Evolutionary conservation across 31 red algal genomes (phyloP), one percentile per base, ranked within the genome.

Genomic region (Endocladia muricata): DNA sequence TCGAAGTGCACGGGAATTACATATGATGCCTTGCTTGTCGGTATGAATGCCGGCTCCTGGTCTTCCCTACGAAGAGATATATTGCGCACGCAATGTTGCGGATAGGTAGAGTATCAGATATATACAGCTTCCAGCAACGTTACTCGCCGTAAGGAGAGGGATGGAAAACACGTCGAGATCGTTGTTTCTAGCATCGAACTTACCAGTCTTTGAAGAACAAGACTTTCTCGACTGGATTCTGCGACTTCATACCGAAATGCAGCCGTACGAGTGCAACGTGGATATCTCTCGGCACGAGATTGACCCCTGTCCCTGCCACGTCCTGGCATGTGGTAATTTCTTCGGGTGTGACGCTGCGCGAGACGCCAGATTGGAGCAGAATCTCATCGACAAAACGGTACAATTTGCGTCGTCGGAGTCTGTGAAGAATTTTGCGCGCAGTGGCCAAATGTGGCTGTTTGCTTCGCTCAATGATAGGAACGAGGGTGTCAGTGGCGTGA

Each of bases 351-450:
- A 91, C 63, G 1, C 41, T 22, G 21, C 74, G 65, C 28, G 25
- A 55, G 26, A 51, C 41, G 57, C 76, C 79, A 6, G 88, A 72
- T 4, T 88, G 93, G 0, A 96, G 38, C 32, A 99, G 64, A 22
- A 88, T 42, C 76, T 93, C 97, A 41, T 85, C 90, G 2, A 94
- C 94, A 62, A 94, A 94, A 40, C 81, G 77, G 81, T 99, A 99
- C 51, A 99, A 58, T 23, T 94, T 73, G 17, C 97, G 77, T 15
- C 68, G 32, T n/a, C 88, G 91, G 22, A 99, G 35, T 7, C 90
- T 73, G 13, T 73, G 47, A 68, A 99, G 68, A 36, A 99, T 77
- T 21, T 74, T 9, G 4, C 88, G 87, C 26, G 97, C 74, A 19
- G 73, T 26, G 22, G 41, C 79, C 41, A 99, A 57, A 21, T 57